These are phyloP conservation scores for Thyridium curvatum DNA, from an alignment of 2,329 filamentous ascomycete species.

Conservation along the genomic window DNA sequence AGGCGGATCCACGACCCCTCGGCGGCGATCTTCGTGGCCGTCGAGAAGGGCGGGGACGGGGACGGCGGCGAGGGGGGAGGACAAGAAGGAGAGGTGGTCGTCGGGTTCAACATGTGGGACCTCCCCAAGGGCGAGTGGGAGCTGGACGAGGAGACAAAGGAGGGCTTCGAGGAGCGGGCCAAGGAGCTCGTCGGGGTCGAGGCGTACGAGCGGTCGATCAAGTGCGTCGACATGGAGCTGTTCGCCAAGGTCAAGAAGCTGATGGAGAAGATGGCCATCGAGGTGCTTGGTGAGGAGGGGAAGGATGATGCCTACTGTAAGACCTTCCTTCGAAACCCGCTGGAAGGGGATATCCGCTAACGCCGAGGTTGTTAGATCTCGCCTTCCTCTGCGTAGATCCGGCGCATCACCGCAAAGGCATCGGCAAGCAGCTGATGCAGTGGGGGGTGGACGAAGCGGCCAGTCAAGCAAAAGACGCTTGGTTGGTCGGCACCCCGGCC, in stretches of 20 bases:
- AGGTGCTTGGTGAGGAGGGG: background rate
- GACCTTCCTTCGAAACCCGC: too few species aligned
- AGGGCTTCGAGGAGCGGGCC: constrained; percentile 3
- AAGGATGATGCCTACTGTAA: background rate
- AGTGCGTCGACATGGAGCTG: background rate
- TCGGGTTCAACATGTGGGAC: constrained; percentile 14
- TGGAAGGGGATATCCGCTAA: too few species aligned
- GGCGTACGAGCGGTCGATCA: constrained; percentile 1
- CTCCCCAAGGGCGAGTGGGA: constrained; percentile 4
- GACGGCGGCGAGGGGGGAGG: constrained; percentile 5
- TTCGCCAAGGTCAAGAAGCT: too few species aligned
- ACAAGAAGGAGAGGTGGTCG: constrained; percentile 8
- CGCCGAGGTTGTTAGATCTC: constrained; percentile 9
- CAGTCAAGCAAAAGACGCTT: constrained; percentile 9
- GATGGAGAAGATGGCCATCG: too few species aligned
- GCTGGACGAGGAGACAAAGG: constrained; percentile 9
- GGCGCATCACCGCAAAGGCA: constrained; percentile 15
- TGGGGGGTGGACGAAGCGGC: constrained; percentile 14
- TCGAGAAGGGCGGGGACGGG: constrained; percentile 6
- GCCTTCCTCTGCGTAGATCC: constrained; percentile 15
- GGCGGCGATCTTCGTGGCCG: constrained; percentile 11
- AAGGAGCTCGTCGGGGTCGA: constrained; percentile 8
- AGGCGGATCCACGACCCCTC: constrained; percentile 5
- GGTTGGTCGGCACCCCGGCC: constrained; percentile 11
- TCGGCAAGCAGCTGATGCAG: constrained; percentile 14